Evolutionary conservation across 179 eudicot genomes (phyloP).

Genomic region (Carnegiea gigantea): DNA sequence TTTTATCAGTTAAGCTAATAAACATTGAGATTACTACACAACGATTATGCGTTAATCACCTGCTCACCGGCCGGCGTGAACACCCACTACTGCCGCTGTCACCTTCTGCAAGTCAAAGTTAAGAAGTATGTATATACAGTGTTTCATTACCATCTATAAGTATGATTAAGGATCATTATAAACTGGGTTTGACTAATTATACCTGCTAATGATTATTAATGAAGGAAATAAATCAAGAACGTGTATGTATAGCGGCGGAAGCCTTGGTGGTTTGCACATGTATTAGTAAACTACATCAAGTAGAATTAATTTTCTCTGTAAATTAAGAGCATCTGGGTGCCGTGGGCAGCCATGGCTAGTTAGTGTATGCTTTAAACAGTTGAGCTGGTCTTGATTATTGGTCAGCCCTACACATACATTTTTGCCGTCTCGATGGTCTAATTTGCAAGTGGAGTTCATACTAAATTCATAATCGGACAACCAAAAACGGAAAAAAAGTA

Average conservation of each 20-base stretch:
- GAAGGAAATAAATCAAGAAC: neutral
- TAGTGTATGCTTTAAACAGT: no score
- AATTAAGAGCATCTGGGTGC: neutral
- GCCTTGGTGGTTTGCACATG: neutral
- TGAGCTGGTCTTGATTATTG: neutral
- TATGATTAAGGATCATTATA: neutral
- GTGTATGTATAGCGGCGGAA: neutral
- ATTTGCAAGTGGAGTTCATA: neutral
- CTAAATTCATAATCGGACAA: no score
- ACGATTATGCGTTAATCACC: no score
- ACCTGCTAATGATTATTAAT: neutral
- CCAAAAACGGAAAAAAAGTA: no score
- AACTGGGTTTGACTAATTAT: neutral
- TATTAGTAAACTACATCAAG: neutral
- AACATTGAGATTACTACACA: no score
- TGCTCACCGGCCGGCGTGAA: neutral
- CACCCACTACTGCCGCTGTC: neutral
- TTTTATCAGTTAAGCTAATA: no score
- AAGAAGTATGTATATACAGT: no score
- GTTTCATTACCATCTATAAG: no score
- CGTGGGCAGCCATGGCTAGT: neutral
- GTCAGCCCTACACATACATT: neutral
- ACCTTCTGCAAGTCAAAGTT: neutral
- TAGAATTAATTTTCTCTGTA: neutral
- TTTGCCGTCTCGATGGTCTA: neutral